Base-by-base conservation (phyloP, 1,139 yeast species). In the Suhomyces coccinellae region DNA sequence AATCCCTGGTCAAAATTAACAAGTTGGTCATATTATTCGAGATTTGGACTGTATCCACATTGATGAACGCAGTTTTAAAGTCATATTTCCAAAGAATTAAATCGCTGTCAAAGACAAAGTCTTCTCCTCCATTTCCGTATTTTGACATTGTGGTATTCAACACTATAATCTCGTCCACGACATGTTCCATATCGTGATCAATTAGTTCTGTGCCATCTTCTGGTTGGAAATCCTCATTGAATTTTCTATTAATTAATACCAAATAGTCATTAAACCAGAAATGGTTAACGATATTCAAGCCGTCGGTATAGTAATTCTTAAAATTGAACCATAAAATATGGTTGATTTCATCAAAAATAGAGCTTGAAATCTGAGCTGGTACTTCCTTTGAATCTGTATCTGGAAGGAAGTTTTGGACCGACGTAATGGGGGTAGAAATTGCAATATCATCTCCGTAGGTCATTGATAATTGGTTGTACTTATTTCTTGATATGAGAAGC, bases 281-380 rank as follows among this genome's bases (percentile, higher is more conserved):
- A 43, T 71, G 77, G 41, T 63, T 51, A 2, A 68, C 55, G 6
- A 74, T 63, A 44, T 71, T 71, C 46, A 71, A 57, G 2, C 64
- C 48, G 33, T 69, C 75, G 45, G 66, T 54, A 36, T 61, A 64
- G 48, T 63, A 65, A 48, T 69, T 67, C 33, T 60, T 61, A 45
- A 71, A 72, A 47, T 68, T 68, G 50, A 63, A 73, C 79, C 79
- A 74, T 12, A 73, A 51, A 5, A 69, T 54, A 46, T 73, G 78
- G 48, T 69, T 67, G 11, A 56, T 50, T 30, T 62, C 62, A 15
- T 52, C 54, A 8, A 61, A 62, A 1, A 62, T 58, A 2, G 56
- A 53, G 28, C 38, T 36, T 15, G 52, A 43, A 2, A 16, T 14
- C 9, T 28, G 36, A 3, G 30, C 26, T 4, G 26, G 13, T 22